phyloP scores from a whole-genome alignment of 2,329 filamentous ascomycete species.

The Pseudopithomyces chartarum region DNA sequence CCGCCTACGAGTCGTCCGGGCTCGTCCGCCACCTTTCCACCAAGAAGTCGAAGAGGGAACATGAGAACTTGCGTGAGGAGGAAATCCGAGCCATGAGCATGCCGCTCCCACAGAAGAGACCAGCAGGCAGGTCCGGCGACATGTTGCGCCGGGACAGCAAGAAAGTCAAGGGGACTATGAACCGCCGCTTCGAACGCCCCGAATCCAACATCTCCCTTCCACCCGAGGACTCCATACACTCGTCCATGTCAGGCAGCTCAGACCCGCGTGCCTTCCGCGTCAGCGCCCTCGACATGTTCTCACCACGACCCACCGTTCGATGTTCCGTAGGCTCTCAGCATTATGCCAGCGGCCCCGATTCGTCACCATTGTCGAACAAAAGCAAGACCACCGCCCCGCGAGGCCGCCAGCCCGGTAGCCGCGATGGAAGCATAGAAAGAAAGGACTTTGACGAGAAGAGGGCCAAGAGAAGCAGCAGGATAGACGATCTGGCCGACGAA shows the following conservation, averaged over 20 bases:
- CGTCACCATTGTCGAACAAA: slow-evolving; percentile 48
- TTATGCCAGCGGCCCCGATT: slow-evolving; percentile 46
- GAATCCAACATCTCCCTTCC: slow-evolving; percentile 78
- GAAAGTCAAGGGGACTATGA: slow-evolving; percentile 63
- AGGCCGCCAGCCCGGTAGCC: slow-evolving; percentile 58
- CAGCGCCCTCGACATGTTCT: slow-evolving; percentile 78
- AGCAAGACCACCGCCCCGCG: slow-evolving; percentile 55
- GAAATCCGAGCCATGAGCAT: slow-evolving; percentile 86
- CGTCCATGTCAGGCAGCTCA: slow-evolving; percentile 74
- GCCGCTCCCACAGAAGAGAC: slow-evolving; percentile 66
- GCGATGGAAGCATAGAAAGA: slow-evolving; percentile 55
- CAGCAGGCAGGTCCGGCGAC: slow-evolving; percentile 63
- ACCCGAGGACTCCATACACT: slow-evolving; percentile 73
- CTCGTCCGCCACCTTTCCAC: slow-evolving; percentile 72
- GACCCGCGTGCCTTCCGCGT: slow-evolving; percentile 80
- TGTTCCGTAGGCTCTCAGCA: slow-evolving; percentile 70
- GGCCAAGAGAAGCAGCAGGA: slow-evolving; percentile 62
- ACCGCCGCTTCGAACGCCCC: slow-evolving; percentile 64
- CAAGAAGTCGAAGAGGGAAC: slow-evolving; percentile 66
- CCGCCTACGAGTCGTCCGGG: slow-evolving; percentile 57
- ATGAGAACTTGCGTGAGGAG: slow-evolving; percentile 79
- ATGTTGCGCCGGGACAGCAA: slow-evolving; percentile 69
- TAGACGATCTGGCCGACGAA: slow-evolving; percentile 77
- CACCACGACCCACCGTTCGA: slow-evolving; percentile 82
- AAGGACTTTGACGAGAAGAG: slow-evolving; percentile 21